Evolutionary conservation across 805 yeast genomes (phyloP).

Genomic region (Kurtzmaniella cleridarum): DNA sequence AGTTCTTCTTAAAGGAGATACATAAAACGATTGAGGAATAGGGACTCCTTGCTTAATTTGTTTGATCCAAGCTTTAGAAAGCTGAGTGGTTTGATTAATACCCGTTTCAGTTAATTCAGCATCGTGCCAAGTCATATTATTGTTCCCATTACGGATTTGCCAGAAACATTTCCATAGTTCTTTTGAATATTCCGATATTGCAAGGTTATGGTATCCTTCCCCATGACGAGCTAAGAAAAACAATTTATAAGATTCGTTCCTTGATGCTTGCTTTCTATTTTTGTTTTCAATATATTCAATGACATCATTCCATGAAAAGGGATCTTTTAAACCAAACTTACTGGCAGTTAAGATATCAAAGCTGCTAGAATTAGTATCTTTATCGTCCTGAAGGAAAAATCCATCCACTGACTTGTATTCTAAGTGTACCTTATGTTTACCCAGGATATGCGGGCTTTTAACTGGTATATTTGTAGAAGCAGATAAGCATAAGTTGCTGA

Average conservation of each 20-base stretch:
- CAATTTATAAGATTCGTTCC: slow-evolving; percentile 14
- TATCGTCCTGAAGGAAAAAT: slow-evolving; percentile 16
- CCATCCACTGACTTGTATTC: slow-evolving; percentile 9
- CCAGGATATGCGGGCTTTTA: slow-evolving; percentile 1
- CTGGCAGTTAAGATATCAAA: slow-evolving; percentile 9
- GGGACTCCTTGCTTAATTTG: slow-evolving; percentile 14
- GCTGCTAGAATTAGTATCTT: slow-evolving; percentile 8
- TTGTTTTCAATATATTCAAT: slow-evolving; percentile 9
- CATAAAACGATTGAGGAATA: slow-evolving; percentile 21
- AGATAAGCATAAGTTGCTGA: too few relatives aligned
- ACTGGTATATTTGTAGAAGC: background rate
- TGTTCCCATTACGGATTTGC: slow-evolving; percentile 17
- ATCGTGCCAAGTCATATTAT: slow-evolving; percentile 24
- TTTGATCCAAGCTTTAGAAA: slow-evolving; percentile 12
- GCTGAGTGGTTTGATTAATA: slow-evolving; percentile 9
- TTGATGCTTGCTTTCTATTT: slow-evolving; percentile 3
- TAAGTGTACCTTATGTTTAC: slow-evolving; percentile 1
- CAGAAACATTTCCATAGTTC: slow-evolving; percentile 23
- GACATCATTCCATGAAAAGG: slow-evolving; percentile 19
- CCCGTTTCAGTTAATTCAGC: slow-evolving; percentile 24
- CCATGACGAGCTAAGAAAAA: slow-evolving; percentile 29
- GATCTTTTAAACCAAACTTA: slow-evolving; percentile 18
- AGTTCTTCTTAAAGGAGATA: slow-evolving; percentile 27
- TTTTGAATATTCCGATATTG: slow-evolving; percentile 9
- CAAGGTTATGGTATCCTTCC: slow-evolving; percentile 29